phyloP scores from a whole-genome alignment of 179 eudicot genomes.

The Beta corolliflora region DNA sequence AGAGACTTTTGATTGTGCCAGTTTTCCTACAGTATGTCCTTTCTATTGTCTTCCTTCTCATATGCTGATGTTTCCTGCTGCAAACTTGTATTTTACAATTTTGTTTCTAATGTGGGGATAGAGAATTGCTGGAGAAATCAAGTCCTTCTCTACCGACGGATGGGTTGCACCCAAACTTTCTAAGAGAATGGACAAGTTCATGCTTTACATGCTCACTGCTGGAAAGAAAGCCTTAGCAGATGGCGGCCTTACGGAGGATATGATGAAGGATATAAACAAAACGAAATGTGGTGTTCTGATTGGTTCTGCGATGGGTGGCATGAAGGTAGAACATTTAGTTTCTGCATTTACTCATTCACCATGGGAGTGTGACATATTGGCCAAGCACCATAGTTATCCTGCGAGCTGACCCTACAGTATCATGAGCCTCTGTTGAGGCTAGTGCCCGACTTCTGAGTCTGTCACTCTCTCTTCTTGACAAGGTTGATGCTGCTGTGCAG shows the following conservation, averaged over 20 bases:
- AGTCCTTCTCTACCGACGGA: constrained; percentile 84
- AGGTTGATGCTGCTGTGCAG: not conserved
- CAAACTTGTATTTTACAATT: constrained; percentile 3
- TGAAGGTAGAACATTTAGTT: constrained; percentile 60
- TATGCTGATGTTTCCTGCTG: not conserved
- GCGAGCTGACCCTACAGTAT: not conserved
- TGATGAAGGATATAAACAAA: constrained; percentile 76
- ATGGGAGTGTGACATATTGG: not conserved
- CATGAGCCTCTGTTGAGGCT: constrained; percentile 8
- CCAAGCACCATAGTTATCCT: not conserved
- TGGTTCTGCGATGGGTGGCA: constrained; percentile 98
- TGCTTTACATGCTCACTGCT: constrained; percentile 96
- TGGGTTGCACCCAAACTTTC: constrained; percentile 94
- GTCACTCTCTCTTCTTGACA: not conserved
- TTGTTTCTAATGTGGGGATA: constrained; percentile 24
- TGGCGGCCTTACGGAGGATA: constrained; percentile 74
- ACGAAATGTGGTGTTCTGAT: constrained; percentile 84
- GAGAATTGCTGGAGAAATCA: constrained; percentile 98
- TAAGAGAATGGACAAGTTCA: constrained; percentile 92
- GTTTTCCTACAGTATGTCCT: constrained; percentile 69
- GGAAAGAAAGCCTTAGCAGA: constrained; percentile 95
- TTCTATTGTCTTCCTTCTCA: not conserved
- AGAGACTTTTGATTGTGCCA: constrained; percentile 83
- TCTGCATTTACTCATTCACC: constrained; percentile 15
- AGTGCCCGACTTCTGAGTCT: not conserved